Conservation (phyloP, 164 flowering plant genomes). For the Stephania japonica region DNA sequence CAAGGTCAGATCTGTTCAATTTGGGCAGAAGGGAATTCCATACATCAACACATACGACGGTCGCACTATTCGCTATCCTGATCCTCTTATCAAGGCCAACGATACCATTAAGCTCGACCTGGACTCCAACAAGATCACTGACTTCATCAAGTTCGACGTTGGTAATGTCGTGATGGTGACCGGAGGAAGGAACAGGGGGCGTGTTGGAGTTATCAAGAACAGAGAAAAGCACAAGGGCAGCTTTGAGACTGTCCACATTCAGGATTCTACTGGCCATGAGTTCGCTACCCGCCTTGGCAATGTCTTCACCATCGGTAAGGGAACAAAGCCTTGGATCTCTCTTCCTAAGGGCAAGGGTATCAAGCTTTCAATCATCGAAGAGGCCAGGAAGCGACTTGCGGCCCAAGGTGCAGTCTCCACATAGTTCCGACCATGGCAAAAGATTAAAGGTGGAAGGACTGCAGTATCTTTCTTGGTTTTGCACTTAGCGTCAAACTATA, state of each 20-base stretch:
- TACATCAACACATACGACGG: constrained; percentile 80
- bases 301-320: constrained; percentile 61
- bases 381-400: constrained; percentile 46
- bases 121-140: constrained; percentile 56
- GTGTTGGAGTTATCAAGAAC: constrained; percentile 72
- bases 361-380: constrained; percentile 55
- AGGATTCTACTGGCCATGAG: constrained; percentile 69
- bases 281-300: constrained; percentile 74
- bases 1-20: constrained; percentile 65
- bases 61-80: constrained; percentile 81
- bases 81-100: constrained; percentile 75
- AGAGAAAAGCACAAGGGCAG: constrained; percentile 81
- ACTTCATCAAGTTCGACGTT: constrained; percentile 81
- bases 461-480: background rate
- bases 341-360: constrained; percentile 65
- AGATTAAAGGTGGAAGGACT: background rate
- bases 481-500: background rate
- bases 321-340: constrained; percentile 52
- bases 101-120: constrained; percentile 76
- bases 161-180: constrained; percentile 90
- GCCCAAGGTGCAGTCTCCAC: constrained; percentile 37
- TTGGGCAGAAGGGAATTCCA: constrained; percentile 75
- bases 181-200: constrained; percentile 78
- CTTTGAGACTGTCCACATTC: constrained; percentile 68
- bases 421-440: constrained; percentile 7